Evolutionary conservation across 805 yeast species (phyloP).

Genomic region (Zygoascus flipseniorum): DNA sequence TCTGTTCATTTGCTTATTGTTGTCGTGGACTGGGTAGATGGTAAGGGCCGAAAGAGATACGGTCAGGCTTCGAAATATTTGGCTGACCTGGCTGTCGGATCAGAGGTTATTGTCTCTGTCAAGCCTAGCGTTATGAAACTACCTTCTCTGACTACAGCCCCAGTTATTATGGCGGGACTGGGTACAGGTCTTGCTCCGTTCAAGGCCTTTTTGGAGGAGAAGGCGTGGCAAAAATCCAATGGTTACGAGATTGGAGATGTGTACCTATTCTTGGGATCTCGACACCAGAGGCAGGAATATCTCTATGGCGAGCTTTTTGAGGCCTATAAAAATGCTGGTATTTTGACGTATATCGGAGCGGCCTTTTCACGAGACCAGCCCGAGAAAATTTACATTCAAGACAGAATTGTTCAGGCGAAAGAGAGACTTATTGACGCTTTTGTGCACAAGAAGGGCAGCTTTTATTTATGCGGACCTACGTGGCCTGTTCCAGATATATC

Average conservation of each 20-base stretch:
- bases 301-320: constrained; percentile 97
- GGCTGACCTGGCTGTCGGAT: constrained; percentile 69
- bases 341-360: constrained; percentile 91
- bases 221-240: constrained; percentile 84
- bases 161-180: constrained; percentile 92
- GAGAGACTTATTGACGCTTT: constrained; percentile 70
- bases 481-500: constrained; percentile 99
- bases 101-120: constrained; percentile 85
- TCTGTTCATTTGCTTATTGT: constrained; percentile 87
- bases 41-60: constrained; percentile 72
- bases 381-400: constrained; percentile 90
- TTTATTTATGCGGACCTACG: constrained; percentile 96
- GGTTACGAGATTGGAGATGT: constrained; percentile 86
- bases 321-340: constrained; percentile 86
- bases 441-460: constrained; percentile 70
- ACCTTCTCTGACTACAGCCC: constrained; percentile 79
- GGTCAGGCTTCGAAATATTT: constrained; percentile 94
- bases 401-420: constrained; percentile 73
- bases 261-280: constrained; percentile 82
- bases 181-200: constrained; percentile 98
- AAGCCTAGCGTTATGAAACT: constrained; percentile 96
- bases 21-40: constrained; percentile 92
- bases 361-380: constrained; percentile 98
- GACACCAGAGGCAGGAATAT: constrained; percentile 93
- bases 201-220: constrained; percentile 95